Evolutionary conservation across 768 basidiomycete species (phyloP).

Genomic region (Trametes meyenii): DNA sequence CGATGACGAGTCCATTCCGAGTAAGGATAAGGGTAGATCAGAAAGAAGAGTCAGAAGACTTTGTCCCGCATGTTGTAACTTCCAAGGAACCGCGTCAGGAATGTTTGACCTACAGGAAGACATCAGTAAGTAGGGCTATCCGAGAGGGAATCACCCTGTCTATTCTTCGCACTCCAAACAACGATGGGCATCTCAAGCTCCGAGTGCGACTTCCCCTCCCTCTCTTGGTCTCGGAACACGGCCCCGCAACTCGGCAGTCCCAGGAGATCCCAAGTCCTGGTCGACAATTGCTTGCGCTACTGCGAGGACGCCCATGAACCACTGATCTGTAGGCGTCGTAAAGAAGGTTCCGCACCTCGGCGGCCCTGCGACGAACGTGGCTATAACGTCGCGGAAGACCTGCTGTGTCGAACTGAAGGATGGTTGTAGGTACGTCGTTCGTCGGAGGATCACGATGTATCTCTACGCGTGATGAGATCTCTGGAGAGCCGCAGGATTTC

Average conservation of each 20-base stretch:
- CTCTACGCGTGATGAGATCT: too few species aligned
- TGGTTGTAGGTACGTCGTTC: not conserved
- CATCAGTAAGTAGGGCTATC: too few species aligned
- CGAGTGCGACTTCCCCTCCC: not conserved
- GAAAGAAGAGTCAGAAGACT: too few species aligned
- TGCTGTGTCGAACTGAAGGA: not conserved
- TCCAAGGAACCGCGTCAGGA: too few species aligned
- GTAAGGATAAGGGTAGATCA: too few species aligned
- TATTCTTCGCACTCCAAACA: not conserved
- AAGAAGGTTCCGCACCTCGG: slow-evolving; percentile 13
- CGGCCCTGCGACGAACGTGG: slow-evolving; percentile 8
- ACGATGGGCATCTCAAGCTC: slow-evolving; percentile 1
- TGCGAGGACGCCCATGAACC: slow-evolving; percentile 13
- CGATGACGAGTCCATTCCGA: too few species aligned
- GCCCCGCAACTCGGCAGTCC: slow-evolving; percentile 34
- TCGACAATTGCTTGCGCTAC: slow-evolving; percentile 36
- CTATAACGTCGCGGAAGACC: slow-evolving; percentile 13
- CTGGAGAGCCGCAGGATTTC: too few species aligned
- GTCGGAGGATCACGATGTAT: not conserved
- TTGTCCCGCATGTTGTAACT: too few species aligned
- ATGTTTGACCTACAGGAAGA: too few species aligned
- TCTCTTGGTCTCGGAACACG: slow-evolving; percentile 26
- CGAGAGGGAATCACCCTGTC: not conserved
- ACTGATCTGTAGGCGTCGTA: not conserved
- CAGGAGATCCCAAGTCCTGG: slow-evolving; percentile 29